phyloP scores from a whole-genome alignment of 2,329 filamentous ascomycete genomes.

The Beauveria bassiana region DNA sequence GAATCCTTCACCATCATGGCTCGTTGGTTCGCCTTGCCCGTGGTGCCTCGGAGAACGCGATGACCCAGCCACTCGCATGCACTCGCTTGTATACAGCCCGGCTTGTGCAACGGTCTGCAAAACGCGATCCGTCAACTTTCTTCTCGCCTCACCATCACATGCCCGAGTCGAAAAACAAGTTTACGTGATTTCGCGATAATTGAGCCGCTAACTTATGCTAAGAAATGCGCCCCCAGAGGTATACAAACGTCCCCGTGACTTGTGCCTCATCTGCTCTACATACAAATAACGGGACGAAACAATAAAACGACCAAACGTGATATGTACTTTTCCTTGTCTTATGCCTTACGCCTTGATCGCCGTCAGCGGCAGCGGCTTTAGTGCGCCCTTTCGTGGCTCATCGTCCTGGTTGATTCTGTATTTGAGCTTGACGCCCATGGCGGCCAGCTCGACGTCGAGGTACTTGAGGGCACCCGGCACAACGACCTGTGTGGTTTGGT shows the following conservation, averaged over 20 bases:
- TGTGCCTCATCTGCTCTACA: background rate
- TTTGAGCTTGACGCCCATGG: slow-evolving; percentile 94
- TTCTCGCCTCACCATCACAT: background rate
- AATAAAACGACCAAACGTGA: background rate
- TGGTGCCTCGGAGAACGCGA: background rate
- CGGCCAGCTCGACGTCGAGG: slow-evolving; percentile 88
- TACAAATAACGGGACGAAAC: background rate
- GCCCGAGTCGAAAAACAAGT: background rate
- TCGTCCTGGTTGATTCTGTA: slow-evolving; percentile 64
- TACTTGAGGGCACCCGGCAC: slow-evolving; percentile 90
- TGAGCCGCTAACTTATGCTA: slow-evolving; percentile 7
- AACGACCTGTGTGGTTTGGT: slow-evolving; percentile 83
- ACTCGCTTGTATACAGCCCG: background rate
- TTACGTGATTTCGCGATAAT: background rate
- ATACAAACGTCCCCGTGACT: slow-evolving; percentile 7
- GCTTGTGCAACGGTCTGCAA: background rate
- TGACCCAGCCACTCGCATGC: background rate
- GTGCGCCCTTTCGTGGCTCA: slow-evolving; percentile 44
- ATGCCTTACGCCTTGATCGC: slow-evolving; percentile 12
- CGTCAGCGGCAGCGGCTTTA: slow-evolving; percentile 31
- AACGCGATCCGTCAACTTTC: background rate
- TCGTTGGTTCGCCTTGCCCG: background rate
- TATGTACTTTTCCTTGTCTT: slow-evolving; percentile 1
- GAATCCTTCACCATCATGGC: background rate
- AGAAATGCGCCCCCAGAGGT: slow-evolving; percentile 1